Evolutionary conservation across 495 filamentous ascomycete species (phyloP).

Genomic region (Neurospora hispaniola): DNA sequence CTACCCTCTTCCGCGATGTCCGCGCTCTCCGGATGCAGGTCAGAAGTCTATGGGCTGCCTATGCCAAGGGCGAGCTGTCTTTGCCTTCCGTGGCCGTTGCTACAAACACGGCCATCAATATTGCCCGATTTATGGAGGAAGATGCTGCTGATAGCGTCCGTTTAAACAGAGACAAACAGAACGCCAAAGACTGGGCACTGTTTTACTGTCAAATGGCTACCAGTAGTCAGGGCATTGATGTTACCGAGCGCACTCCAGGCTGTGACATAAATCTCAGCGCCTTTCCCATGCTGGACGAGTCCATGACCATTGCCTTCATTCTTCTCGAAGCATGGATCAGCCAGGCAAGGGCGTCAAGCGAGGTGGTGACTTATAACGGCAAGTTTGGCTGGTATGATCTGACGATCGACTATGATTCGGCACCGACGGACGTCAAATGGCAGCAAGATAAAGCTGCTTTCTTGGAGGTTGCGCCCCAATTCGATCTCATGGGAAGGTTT

Average conservation of each 20-base stretch:
- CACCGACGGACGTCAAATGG: background rate
- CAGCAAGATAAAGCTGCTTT: background rate
- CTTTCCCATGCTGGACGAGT: background rate
- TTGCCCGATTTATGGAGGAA: slow-evolving; percentile 3
- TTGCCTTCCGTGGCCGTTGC: slow-evolving; percentile 3
- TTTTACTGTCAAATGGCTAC: background rate
- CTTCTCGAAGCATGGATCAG: background rate
- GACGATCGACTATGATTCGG: background rate
- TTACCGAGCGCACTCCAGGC: background rate
- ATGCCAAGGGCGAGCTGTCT: background rate
- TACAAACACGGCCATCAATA: slow-evolving; percentile 2
- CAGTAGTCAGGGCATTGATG: background rate
- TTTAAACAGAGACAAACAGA: background rate
- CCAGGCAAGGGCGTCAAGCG: background rate
- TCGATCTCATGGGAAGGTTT: background rate
- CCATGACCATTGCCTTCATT: background rate
- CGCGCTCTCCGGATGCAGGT: background rate
- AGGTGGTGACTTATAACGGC: background rate
- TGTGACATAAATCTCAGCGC: background rate
- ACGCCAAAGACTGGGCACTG: background rate
- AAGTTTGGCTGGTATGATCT: slow-evolving; percentile 1
- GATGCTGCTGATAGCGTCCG: background rate
- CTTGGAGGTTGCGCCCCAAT: background rate
- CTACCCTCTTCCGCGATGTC: slow-evolving; percentile 1
- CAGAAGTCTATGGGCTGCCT: background rate